These are phyloP conservation scores for Penicillium manginii DNA, from an alignment of 495 filamentous ascomycete species.

Conservation along the genomic window DNA sequence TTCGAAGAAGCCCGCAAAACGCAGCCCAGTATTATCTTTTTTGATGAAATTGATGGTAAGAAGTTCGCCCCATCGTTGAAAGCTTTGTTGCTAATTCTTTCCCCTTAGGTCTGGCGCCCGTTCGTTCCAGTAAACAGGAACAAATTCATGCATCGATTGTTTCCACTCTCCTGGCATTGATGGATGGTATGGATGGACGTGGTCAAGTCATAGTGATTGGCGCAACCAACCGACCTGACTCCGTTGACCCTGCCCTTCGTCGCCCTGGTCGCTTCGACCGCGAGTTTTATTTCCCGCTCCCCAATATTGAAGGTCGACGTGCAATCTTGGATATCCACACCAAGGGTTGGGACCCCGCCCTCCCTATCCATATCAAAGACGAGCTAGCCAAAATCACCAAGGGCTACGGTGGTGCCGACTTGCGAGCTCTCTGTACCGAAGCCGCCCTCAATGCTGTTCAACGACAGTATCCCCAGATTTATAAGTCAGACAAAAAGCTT, in stretches of 20 bases:
- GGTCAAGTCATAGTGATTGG: conserved; percentile 98
- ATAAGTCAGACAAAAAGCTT: conserved; percentile 87
- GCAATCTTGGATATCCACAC: conserved; percentile 95
- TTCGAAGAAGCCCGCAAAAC: conserved; percentile 96
- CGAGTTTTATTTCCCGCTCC: conserved; percentile 97
- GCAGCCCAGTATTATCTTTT: conserved; percentile 98
- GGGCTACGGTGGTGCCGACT: conserved; percentile 94
- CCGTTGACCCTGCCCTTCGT: conserved; percentile 94
- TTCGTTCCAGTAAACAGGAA: conserved; percentile 95
- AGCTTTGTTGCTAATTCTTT: conserved; percentile 23
- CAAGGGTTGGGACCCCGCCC: conserved; percentile 81
- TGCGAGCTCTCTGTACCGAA: conserved; percentile 93
- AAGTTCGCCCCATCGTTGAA: not conserved
- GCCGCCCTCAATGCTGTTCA: conserved; percentile 98
- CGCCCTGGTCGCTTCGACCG: conserved; percentile 96
- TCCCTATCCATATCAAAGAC: conserved; percentile 77
- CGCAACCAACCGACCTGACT: conserved; percentile 96
- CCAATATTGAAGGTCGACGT: conserved; percentile 74
- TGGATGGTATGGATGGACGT: conserved; percentile 99
- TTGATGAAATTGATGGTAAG: conserved; percentile 94
- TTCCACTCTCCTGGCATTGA: conserved; percentile 89
- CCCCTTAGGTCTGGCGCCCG: conserved; percentile 72
- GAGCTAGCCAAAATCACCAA: conserved; percentile 86
- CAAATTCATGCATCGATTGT: conserved; percentile 99
- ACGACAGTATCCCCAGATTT: conserved; percentile 93